Percentiles rank a stretch among this genome's conserved stretches.
Conservation (phyloP, 2,329 filamentous ascomycete genomes). For the Scorias spongiosa region DNA sequence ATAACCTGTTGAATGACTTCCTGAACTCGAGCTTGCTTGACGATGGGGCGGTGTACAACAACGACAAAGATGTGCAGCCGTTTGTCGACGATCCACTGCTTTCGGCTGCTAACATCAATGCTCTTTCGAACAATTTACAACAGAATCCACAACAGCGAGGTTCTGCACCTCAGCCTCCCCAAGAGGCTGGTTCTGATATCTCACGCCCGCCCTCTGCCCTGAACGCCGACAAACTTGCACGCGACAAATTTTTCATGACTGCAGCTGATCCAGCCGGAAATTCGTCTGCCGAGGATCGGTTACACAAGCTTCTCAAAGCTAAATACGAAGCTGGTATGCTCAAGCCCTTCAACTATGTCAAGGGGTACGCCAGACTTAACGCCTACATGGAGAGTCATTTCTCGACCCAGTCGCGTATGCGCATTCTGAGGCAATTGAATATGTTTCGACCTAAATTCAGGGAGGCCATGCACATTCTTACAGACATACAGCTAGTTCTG, state of each 20-base stretch:
- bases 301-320: constrained; percentile 84
- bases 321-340: constrained; percentile 93
- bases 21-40: constrained; percentile 83
- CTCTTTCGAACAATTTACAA: constrained; percentile 26
- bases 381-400: constrained; percentile 87
- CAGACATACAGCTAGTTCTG: constrained; percentile 82
- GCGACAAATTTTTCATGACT: constrained; percentile 87
- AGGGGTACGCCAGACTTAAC: constrained; percentile 79
- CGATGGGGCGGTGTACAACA: constrained; percentile 34
- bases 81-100: constrained; percentile 46
- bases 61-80: constrained; percentile 30
- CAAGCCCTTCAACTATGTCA: constrained; percentile 96
- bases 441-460: constrained; percentile 90
- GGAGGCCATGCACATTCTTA: constrained; percentile 82
- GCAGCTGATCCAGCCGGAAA: constrained; percentile 86
- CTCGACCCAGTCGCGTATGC: constrained; percentile 65
- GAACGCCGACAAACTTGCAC: constrained; percentile 49
- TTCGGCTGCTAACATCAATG: constrained; percentile 25
- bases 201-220: constrained; percentile 46
- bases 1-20: constrained; percentile 93
- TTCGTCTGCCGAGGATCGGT: constrained; percentile 77
- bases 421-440: constrained; percentile 81
- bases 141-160: constrained; percentile 14
- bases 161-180: constrained; percentile 24
- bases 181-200: constrained; percentile 38